phyloP scores from a whole-genome alignment of 2,329 filamentous ascomycete species.

The Botryotinia narcissicola region DNA sequence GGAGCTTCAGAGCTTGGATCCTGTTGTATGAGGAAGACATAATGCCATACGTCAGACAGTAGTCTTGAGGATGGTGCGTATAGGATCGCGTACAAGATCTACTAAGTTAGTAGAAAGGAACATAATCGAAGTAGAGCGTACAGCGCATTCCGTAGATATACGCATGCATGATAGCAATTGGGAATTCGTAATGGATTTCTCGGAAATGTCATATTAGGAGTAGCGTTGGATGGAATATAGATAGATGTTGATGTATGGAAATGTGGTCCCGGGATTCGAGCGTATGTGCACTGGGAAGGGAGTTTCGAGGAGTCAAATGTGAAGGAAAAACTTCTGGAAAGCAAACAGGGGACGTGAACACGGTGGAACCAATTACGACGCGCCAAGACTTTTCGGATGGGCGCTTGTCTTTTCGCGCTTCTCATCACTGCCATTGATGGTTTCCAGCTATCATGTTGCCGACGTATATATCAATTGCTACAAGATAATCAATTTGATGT shows the following conservation, averaged over 20 bases:
- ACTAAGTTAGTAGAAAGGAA: neutral
- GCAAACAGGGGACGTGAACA: neutral
- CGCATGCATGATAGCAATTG: neutral
- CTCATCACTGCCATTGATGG: neutral
- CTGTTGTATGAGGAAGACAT: neutral
- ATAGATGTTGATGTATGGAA: neutral
- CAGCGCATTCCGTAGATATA: neutral
- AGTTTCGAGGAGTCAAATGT: neutral
- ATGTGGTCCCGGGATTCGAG: neutral
- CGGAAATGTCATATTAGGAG: neutral
- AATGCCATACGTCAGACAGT: neutral
- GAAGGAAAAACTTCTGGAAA: neutral
- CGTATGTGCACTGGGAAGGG: neutral
- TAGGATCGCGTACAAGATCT: neutral
- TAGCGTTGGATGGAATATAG: neutral
- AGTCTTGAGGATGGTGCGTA: neutral
- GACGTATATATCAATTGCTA: neutral
- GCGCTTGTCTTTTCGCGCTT: conserved; percentile 11
- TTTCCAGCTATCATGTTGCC: neutral
- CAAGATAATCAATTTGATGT: neutral
- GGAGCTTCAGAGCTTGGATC: neutral
- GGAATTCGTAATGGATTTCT: neutral
- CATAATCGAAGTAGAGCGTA: neutral
- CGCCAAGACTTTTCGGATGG: conserved; percentile 8
- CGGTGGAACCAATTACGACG: conserved; percentile 13